phyloP scores from a whole-genome alignment of 108 stramenopile species.

The Skeletonema costatum region DNA sequence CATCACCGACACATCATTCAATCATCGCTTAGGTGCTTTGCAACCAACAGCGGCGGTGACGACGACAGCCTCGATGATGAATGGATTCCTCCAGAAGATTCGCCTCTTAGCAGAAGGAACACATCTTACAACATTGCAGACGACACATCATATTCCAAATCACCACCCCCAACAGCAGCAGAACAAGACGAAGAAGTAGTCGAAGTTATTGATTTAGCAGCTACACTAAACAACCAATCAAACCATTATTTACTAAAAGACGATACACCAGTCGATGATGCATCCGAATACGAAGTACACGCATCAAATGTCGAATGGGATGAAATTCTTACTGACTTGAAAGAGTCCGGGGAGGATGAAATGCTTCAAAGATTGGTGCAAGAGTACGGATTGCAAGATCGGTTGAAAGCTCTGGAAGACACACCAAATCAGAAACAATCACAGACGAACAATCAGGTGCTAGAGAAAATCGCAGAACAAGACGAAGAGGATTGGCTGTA shows the following conservation, averaged over 20 bases:
- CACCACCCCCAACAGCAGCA: neutral
- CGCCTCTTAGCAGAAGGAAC: conserved; percentile 11
- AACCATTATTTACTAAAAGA: conserved; percentile 15
- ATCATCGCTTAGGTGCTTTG: neutral
- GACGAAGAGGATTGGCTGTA: neutral
- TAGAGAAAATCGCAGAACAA: neutral
- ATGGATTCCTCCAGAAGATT: conserved; percentile 47
- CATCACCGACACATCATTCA: neutral
- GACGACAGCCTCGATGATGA: conserved; percentile 23
- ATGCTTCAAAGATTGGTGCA: conserved; percentile 12
- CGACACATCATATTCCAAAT: neutral
- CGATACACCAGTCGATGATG: neutral
- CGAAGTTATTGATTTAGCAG: conserved; percentile 44
- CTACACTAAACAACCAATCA: conserved; percentile 26
- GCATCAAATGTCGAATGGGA: conserved; percentile 25
- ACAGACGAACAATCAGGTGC: neutral
- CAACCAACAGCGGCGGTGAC: conserved; percentile 1
- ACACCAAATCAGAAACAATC: neutral
- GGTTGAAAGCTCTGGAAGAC: conserved; percentile 18
- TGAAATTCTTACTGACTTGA: conserved; percentile 32
- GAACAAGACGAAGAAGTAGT: conserved; percentile 23
- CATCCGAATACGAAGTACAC: conserved; percentile 21
- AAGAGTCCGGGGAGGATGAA: conserved; percentile 19
- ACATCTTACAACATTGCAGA: neutral
- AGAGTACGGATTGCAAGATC: conserved; percentile 27